Conservation (phyloP, 2,329 filamentous ascomycete genomes). For the Diaporthe destruens region DNA sequence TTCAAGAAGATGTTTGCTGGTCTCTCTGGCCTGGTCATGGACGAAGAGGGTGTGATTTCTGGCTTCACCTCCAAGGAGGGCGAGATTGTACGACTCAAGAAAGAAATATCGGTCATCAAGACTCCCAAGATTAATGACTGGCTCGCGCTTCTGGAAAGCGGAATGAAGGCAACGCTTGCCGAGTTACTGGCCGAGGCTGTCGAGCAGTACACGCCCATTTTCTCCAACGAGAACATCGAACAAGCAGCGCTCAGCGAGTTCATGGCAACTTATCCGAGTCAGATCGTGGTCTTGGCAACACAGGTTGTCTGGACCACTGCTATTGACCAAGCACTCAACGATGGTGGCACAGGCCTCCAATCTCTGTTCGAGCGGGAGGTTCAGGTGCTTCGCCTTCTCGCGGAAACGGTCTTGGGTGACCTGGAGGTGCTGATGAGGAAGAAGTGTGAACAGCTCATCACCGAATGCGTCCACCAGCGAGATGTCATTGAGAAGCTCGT, state of each 20-base stretch:
- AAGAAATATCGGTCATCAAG: constrained; percentile 91
- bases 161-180: constrained; percentile 94
- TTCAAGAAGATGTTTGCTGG: constrained; percentile 99
- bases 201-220: constrained; percentile 83
- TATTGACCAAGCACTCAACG: constrained; percentile 81
- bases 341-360: constrained; percentile 77
- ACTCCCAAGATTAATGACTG: constrained; percentile 99
- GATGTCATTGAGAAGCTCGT: constrained; percentile 92
- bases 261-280: constrained; percentile 86
- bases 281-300: constrained; percentile 94
- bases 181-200: constrained; percentile 91
- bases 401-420: constrained; percentile 89
- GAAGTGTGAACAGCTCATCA: constrained; percentile 99
- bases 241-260: constrained; percentile 80
- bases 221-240: constrained; percentile 79
- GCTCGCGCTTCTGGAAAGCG: constrained; percentile 91
- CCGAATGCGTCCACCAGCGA: constrained; percentile 97
- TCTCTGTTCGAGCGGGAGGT: constrained; percentile 85
- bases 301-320: constrained; percentile 94
- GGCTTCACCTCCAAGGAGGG: constrained; percentile 97
- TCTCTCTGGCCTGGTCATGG: constrained; percentile 88
- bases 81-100: constrained; percentile 88
- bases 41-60: constrained; percentile 89
- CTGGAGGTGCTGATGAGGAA: constrained; percentile 88
- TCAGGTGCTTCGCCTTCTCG: constrained; percentile 85